A percentile compares a stretch with the other conserved stretches of the same genome.
Conservation (phyloP, 306 rosid genomes). For the Coriaria nepalensis region DNA sequence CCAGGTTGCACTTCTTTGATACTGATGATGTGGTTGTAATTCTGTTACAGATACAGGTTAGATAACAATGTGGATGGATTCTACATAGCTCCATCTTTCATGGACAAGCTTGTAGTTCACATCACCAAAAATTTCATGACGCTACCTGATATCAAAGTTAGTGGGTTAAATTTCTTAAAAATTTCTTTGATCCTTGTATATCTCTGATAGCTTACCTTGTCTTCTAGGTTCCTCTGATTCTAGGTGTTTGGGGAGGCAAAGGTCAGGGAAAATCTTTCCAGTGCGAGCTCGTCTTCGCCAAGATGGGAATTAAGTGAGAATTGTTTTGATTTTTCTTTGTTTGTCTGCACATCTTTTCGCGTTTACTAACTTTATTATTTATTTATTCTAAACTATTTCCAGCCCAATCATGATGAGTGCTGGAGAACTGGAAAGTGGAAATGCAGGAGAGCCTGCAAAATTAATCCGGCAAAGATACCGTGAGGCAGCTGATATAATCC, state of each 20-base stretch:
- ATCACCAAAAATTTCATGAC: conserved; percentile 62
- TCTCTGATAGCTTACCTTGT: conserved; percentile 3
- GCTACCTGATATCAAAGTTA: conserved; percentile 66
- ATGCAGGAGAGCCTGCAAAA: conserved; percentile 91
- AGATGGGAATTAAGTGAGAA: conserved; percentile 88
- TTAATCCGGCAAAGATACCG: conserved; percentile 79
- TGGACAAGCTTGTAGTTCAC: conserved; percentile 78
- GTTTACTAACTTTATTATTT: background rate
- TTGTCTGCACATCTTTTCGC: background rate
- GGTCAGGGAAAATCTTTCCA: conserved; percentile 91
- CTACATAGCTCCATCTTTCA: conserved; percentile 77
- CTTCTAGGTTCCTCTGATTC: conserved; percentile 64
- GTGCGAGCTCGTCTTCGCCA: conserved; percentile 86
- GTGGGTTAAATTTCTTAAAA: background rate
- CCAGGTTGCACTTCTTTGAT: too few species aligned
- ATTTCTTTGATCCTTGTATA: background rate
- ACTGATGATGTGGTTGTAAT: background rate
- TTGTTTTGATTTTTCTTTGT: background rate
- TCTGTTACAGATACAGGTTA: conserved; percentile 32
- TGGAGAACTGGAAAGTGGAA: conserved; percentile 91
- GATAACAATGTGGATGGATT: conserved; percentile 66
- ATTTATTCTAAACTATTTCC: conserved; percentile 4
- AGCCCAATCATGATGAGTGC: conserved; percentile 94
- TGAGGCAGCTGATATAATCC: conserved; percentile 61
- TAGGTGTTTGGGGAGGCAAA: conserved; percentile 96